Conservation (phyloP, 1,284 basidiomycete genomes). For the Cutaneotrichosporon sp. region DNA sequence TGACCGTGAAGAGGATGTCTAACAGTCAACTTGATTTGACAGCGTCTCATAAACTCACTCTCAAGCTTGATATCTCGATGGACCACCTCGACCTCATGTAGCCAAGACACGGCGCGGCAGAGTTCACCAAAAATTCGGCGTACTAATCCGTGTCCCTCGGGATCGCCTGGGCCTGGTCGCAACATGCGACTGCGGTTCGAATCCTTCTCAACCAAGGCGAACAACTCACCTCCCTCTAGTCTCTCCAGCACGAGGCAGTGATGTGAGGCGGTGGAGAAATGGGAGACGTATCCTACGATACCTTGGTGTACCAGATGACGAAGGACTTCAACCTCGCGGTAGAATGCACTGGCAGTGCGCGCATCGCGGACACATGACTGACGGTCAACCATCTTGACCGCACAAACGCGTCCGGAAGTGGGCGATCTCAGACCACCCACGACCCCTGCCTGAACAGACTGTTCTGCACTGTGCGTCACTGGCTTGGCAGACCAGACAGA, state of each 20-base stretch:
- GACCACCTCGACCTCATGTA: slow-evolving; percentile 80
- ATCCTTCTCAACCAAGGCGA: slow-evolving; percentile 68
- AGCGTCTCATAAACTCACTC: slow-evolving; percentile 56
- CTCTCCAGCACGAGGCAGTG: slow-evolving; percentile 78
- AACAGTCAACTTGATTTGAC: neutral
- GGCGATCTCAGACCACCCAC: too few species aligned
- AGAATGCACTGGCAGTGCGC: slow-evolving; percentile 73
- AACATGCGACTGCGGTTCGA: slow-evolving; percentile 52
- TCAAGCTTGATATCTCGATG: slow-evolving; percentile 93
- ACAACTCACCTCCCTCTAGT: slow-evolving; percentile 75
- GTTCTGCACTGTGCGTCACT: slow-evolving; percentile 21
- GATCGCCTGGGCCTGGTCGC: slow-evolving; percentile 17
- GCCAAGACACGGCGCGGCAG: slow-evolving; percentile 75
- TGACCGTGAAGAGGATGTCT: slow-evolving; percentile 60
- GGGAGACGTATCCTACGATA: slow-evolving; percentile 68
- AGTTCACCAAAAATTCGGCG: slow-evolving; percentile 74
- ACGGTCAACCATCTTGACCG: slow-evolving; percentile 76
- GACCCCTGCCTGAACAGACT: neutral
- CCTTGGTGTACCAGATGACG: slow-evolving; percentile 79
- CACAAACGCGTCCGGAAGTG: slow-evolving; percentile 47
- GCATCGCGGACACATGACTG: slow-evolving; percentile 57
- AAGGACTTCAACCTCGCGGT: slow-evolving; percentile 81
- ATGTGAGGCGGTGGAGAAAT: slow-evolving; percentile 67
- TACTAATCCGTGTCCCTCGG: slow-evolving; percentile 52
- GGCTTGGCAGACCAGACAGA: slow-evolving; percentile 68